Conservation (phyloP, 2,329 filamentous ascomycete genomes). For the Colletotrichum nymphaeae region DNA sequence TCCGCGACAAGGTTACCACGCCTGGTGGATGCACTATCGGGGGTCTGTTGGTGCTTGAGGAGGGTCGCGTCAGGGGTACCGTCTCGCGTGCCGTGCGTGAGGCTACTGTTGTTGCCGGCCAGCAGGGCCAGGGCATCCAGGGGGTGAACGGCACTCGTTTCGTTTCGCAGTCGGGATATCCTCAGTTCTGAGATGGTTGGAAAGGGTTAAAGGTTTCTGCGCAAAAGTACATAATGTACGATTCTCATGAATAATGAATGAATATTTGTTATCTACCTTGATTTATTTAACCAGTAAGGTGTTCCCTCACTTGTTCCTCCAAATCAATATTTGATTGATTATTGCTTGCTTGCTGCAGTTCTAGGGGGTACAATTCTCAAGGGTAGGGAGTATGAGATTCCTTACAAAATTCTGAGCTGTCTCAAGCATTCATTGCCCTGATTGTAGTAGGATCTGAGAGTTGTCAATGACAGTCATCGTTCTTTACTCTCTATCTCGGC, state of each 20-base stretch:
- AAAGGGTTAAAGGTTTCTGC: not conserved
- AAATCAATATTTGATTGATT: too few relatives aligned
- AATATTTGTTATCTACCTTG: not conserved
- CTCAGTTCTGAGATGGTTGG: not conserved
- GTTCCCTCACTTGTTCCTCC: too few relatives aligned
- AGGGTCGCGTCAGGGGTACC: slow-evolving; percentile 75
- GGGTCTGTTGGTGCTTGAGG: slow-evolving; percentile 79
- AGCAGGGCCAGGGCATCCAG: slow-evolving; percentile 62
- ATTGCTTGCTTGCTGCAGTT: too few relatives aligned
- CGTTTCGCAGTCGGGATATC: slow-evolving; percentile 21
- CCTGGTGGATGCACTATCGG: slow-evolving; percentile 84
- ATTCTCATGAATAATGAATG: not conserved
- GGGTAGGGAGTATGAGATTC: too few relatives aligned
- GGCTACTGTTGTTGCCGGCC: slow-evolving; percentile 75
- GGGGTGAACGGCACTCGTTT: slow-evolving; percentile 58
- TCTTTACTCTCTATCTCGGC: too few relatives aligned
- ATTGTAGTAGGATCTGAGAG: too few relatives aligned
- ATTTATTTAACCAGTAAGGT: not conserved
- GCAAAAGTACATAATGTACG: not conserved
- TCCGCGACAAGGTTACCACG: slow-evolving; percentile 81
- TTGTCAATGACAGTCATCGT: too few relatives aligned
- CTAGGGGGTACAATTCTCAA: too few relatives aligned
- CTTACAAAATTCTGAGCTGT: too few relatives aligned
- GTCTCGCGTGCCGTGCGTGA: slow-evolving; percentile 77
- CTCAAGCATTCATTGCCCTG: too few relatives aligned